Conservation (phyloP, 2,329 filamentous ascomycete species). For the Eutypa lata region DNA sequence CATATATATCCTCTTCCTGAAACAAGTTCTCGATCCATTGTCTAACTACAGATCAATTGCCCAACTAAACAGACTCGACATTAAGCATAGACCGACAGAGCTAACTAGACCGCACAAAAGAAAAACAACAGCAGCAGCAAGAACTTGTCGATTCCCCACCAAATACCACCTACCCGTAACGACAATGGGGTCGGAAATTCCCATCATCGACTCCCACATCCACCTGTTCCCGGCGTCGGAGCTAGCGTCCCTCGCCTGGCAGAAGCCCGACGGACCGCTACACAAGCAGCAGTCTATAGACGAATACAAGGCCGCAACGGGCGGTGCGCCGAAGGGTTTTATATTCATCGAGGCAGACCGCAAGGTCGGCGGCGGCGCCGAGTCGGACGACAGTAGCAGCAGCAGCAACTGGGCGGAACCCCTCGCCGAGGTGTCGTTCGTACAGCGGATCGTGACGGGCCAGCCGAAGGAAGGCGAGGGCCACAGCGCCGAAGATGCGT, state of each 20-base stretch:
- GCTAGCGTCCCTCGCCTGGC: slow-evolving; percentile 67
- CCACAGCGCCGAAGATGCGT: slow-evolving; percentile 47
- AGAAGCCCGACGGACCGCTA: slow-evolving; percentile 55
- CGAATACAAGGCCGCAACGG: slow-evolving; percentile 54
- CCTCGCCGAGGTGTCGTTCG: slow-evolving; percentile 68
- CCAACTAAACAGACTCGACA: too few species aligned
- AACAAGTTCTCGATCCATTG: too few species aligned
- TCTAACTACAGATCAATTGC: too few species aligned
- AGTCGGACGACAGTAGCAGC: slow-evolving; percentile 43
- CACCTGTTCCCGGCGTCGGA: slow-evolving; percentile 78
- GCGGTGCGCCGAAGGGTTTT: slow-evolving; percentile 60
- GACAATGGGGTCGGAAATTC: slow-evolving; percentile 37
- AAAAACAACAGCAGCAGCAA: too few species aligned
- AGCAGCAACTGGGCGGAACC: slow-evolving; percentile 63
- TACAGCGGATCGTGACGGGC: slow-evolving; percentile 64
- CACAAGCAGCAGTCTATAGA: slow-evolving; percentile 61
- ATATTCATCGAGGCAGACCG: slow-evolving; percentile 84
- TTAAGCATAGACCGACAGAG: too few species aligned
- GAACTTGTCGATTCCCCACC: too few species aligned
- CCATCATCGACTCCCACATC: slow-evolving; percentile 86
- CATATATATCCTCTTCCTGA: too few species aligned
- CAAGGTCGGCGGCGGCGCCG: slow-evolving; percentile 53
- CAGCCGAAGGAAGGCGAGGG: slow-evolving; percentile 55
- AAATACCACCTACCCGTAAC: not conserved
- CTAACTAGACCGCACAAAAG: too few species aligned